These are phyloP conservation scores for Elsinoe fawcettii DNA, from an alignment of 2,329 filamentous ascomycete genomes.

Conservation along the genomic window DNA sequence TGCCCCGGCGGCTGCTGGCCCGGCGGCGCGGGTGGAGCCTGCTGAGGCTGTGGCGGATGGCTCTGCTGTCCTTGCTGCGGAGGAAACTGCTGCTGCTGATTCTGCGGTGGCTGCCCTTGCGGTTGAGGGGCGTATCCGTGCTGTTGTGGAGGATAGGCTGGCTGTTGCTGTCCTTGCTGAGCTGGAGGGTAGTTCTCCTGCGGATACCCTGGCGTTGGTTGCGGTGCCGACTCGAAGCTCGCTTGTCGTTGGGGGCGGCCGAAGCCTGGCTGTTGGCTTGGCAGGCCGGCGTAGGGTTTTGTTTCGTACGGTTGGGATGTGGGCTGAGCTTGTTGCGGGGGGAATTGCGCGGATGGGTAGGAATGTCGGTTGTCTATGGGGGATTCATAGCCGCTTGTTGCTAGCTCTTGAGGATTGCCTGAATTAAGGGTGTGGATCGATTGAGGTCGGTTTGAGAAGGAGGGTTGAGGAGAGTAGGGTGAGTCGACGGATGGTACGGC, in stretches of 20 bases:
- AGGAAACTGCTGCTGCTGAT: conserved; percentile 16
- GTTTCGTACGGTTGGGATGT: not conserved
- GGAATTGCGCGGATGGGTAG: conserved; percentile 27
- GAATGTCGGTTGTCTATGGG: conserved; percentile 39
- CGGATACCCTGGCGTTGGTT: conserved; percentile 9
- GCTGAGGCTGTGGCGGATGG: conserved; percentile 14
- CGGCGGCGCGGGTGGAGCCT: conserved; percentile 21
- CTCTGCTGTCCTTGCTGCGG: no score
- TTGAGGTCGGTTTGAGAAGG: conserved; percentile 32
- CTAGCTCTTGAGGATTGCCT: conserved; percentile 41
- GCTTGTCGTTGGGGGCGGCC: conserved; percentile 2
- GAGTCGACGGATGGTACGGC: conserved; percentile 22
- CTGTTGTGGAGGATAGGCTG: conserved; percentile 10
- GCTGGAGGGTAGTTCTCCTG: not conserved
- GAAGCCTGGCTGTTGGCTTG: conserved; percentile 21
- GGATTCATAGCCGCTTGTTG: conserved; percentile 40
- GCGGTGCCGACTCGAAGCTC: conserved; percentile 11
- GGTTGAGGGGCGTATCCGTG: not conserved
- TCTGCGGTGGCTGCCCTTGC: conserved; percentile 15
- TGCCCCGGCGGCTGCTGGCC: conserved; percentile 12
- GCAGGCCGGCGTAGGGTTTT: conserved; percentile 10
- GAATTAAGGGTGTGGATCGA: conserved; percentile 33
- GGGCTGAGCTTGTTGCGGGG: conserved; percentile 20
- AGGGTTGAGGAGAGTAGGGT: conserved; percentile 19
- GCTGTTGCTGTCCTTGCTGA: conserved; percentile 11